Percentiles rank a stretch among this genome's conserved stretches.
phyloP scores from a whole-genome alignment of 140 eudicot species.

The Bidens hawaiensis region DNA sequence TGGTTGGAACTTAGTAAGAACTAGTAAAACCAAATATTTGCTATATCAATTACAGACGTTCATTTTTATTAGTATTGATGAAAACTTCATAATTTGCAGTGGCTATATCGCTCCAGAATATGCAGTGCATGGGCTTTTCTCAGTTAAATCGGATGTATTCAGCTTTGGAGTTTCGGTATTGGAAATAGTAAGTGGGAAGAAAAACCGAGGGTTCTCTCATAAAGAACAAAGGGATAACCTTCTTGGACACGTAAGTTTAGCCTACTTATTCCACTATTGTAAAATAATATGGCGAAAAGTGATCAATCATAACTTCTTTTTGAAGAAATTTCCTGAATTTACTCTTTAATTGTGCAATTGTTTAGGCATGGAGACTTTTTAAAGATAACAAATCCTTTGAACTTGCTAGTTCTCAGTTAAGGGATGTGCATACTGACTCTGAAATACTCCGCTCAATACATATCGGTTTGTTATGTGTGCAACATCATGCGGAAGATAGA shows the following conservation, averaged over 20 bases:
- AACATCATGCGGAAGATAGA: too few relatives aligned
- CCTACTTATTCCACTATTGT: background rate
- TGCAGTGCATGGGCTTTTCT: constrained; percentile 6
- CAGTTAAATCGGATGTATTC: constrained; percentile 6
- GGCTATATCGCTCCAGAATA: background rate
- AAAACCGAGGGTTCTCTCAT: background rate
- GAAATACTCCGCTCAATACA: background rate
- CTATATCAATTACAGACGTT: background rate
- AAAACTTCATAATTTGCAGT: background rate
- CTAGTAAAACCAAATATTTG: background rate
- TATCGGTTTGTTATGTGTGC: too few relatives aligned
- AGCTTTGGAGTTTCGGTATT: constrained; percentile 1
- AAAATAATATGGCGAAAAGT: background rate
- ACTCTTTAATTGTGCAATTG: background rate
- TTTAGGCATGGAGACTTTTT: constrained; percentile 8
- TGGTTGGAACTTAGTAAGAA: background rate
- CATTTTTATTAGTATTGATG: background rate
- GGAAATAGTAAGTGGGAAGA: background rate
- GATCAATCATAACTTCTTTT: background rate
- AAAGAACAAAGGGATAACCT: constrained; percentile 10
- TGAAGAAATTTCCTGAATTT: background rate
- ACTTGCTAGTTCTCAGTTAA: background rate
- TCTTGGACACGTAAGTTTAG: constrained; percentile 13
- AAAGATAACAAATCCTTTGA: background rate
- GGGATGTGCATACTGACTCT: background rate